Evolutionary conservation across 108 stramenopile species (phyloP), one percentile per base, ranked within the genome.

Genomic region (Discostella stelligeroides): DNA sequence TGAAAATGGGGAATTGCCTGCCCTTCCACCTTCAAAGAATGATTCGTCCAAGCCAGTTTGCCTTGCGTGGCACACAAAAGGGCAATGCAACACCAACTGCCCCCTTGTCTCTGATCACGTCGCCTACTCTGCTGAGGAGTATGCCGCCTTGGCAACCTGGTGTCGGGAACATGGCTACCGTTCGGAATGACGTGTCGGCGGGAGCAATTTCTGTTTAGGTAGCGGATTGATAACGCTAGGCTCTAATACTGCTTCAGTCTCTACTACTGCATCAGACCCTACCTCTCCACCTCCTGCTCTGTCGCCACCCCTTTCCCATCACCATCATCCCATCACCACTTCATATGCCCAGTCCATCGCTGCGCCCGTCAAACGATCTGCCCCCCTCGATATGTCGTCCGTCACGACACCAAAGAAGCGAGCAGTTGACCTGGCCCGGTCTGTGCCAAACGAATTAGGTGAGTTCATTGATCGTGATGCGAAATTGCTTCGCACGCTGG

Each of bases 21-120:
- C 40, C n/a, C 61, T 43, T 27, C 42, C 61, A 1, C 7, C 20
- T 13, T 43, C 45, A 42, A 42, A 62, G 46, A 12, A 46, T 7
- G 61, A 42, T 24, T 3, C 6, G 20, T 13, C 24, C 1, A 60
- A 60, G 4, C 37, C 41, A 12, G 41, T 62, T 38, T 62, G 61
- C 42, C 42, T 62, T 0, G 42, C 61, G 1, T 62, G 45, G 41
- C 61, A 62, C 42, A 28, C 27, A 2, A 62, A 62, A 25, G 61
- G 42, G n/a, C 8, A 42, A 40, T 62, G 61, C 61, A 62, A 62
- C 24, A 3, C 42, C 7, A 23, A 42, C 20, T 62, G 61, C 42
- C 61, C 61, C 8, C 13, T 38, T 1, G 20, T 0, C 17, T 38
- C 13, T 7, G 59, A 60, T 20, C 59, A 60, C 37, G 37, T 60